Evolutionary conservation across 2,329 filamentous ascomycete species (phyloP), one percentile per base, ranked within the genome.

Genomic region (Triangularia verruculosa): DNA sequence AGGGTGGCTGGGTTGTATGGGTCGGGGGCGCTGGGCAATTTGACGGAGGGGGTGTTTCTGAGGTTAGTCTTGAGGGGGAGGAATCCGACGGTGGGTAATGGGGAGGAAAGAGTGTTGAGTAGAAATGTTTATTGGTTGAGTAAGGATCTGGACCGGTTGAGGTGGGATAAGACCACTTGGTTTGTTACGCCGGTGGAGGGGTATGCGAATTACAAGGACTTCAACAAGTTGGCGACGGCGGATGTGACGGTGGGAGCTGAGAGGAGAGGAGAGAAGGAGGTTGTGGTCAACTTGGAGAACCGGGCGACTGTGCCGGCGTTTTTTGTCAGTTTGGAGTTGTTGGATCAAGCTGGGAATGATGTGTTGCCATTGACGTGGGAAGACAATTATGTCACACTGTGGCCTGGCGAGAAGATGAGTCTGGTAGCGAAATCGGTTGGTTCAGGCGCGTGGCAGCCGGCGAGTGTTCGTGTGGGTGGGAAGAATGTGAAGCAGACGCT

Each of bases 351-450:
- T 0, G 78, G 78, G 0, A 67, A 74, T 0, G 83, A 86, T 58
- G 76, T 86, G 0, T 66, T 79, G 4, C 83, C 85, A 0, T 78
- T 85, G 0, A 75, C 76, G 20, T 89, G 86, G 85, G 82, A 80
- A 0, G 86, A 88, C 66, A 89, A 89, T 64, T 89, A 88, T 65
- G 75, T 89, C 12, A 87, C 85, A 1, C 72, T 89, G 9, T 87
- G 82, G 78, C 84, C 86, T 0, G 72, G 75, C 0, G 86, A 89
- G 75, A 80, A 74, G 59, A 53, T 86, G 5, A 73, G 71, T 8
- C 20, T 84, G 57, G 61, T 15, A 3, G 67, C 61, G 3, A 62
- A 8, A 15, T 11, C 30, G 0, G 30, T 64, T 2, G 53, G 20
- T 51, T 11, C 8, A 20, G 32, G 61, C 30, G 15, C 55, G 1